phyloP scores from a whole-genome alignment of 164 flowering plant genomes.

The Dillenia suffruticosa region DNA sequence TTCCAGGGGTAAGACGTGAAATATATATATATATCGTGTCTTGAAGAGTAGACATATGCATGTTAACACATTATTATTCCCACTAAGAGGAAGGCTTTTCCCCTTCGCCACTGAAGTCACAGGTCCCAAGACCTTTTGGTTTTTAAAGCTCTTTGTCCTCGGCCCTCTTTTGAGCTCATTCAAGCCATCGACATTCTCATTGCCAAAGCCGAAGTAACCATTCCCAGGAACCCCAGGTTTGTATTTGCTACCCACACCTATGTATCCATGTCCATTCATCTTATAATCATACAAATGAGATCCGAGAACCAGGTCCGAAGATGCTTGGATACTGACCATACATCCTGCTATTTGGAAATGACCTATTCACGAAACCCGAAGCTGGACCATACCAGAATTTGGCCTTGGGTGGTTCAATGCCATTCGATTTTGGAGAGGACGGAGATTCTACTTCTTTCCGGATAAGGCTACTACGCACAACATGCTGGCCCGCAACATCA shows the following conservation, averaged over 20 bases:
- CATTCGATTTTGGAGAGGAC: slow-evolving; percentile 43
- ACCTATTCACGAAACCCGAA: slow-evolving; percentile 34
- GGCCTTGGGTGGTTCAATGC: slow-evolving; percentile 33
- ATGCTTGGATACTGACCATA: slow-evolving; percentile 41
- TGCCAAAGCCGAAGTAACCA: slow-evolving; percentile 45
- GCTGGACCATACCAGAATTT: slow-evolving; percentile 19
- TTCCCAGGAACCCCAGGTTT: slow-evolving; percentile 57
- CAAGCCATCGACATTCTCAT: slow-evolving; percentile 68
- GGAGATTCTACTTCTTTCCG: slow-evolving; percentile 46
- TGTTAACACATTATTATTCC: slow-evolving; percentile 27
- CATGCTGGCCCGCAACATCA: too few species aligned
- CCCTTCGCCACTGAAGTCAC: slow-evolving; percentile 46
- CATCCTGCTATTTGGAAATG: slow-evolving; percentile 38
- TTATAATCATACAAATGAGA: slow-evolving; percentile 39
- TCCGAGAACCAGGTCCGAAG: slow-evolving; percentile 25
- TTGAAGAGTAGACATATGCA: too few species aligned
- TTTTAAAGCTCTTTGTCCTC: slow-evolving; percentile 56
- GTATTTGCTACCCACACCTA: slow-evolving; percentile 52
- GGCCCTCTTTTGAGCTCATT: slow-evolving; percentile 88
- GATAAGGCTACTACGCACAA: too few species aligned
- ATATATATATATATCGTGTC: too few species aligned
- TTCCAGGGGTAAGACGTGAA: too few species aligned
- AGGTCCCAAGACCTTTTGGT: slow-evolving; percentile 42
- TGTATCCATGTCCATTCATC: slow-evolving; percentile 52
- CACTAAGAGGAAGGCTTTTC: slow-evolving; percentile 31